Evolutionary conservation across 2,329 filamentous ascomycete species (phyloP), one percentile per base, ranked within the genome.

Genomic region (Hypoxylon sp.): DNA sequence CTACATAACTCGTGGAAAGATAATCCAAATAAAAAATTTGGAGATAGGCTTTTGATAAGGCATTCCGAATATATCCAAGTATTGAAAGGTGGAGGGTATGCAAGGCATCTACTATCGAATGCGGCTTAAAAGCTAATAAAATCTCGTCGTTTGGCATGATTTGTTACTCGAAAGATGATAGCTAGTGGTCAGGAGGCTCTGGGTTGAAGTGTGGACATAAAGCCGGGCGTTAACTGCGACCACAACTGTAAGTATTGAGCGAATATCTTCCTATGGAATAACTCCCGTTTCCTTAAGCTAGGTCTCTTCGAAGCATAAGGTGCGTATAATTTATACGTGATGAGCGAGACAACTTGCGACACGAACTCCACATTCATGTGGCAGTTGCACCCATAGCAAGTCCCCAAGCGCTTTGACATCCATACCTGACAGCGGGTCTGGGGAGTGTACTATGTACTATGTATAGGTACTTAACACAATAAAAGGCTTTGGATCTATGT

Each of bases 121-220:
- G 24, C 47, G 47, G 42, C 48, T 5, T 19, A 17, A 32, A 42
- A 37, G 17, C 56, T 52, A 65, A 65, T 65, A 37, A 51, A 47
- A 47, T 31, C 44, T 24, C 32, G 17, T 10, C 29, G 46, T 46
- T 31, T n/a, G 29, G 15, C 19, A 48, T 57, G 52, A 37, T 52
- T 29, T 48, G 52, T 37, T 57, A 8, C 13, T 66, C 35, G 47
- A 52, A 51, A 53, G 56, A 60, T 37, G 54, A 64, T 42, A 5
- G 24, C 24, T 27, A 27, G 24, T 27, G 24, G 51, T 29, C 37
- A 56, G 27, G 55, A 65, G 62, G 62, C 62, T 65, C 55, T 55
- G 50, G 31, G 60, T 55, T 17, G 42, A 51, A 50, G 55, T 55
- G 55, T 27, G 55, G 31, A 48, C 21, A 24, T 19, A 5, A 42